Conservation (phyloP, 1,284 basidiomycete species). For the Tetrapyrgos nigripes region DNA sequence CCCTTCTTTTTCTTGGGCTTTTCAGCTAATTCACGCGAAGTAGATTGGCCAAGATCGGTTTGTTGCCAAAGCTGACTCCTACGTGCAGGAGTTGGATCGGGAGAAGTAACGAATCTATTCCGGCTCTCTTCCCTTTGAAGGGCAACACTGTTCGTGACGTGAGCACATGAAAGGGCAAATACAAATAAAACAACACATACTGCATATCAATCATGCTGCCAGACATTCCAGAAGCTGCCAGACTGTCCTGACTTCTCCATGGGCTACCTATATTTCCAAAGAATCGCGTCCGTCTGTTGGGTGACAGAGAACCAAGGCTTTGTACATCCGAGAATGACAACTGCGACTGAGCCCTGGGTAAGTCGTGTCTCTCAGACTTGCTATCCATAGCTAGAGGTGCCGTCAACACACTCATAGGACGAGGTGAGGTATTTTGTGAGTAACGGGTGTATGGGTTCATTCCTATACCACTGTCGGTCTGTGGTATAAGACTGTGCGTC, state of each 20-base stretch:
- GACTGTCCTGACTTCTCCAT: slow-evolving; percentile 79
- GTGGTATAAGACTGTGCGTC: slow-evolving; percentile 57
- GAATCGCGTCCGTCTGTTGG: slow-evolving; percentile 73
- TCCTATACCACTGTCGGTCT: slow-evolving; percentile 64
- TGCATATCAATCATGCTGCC: slow-evolving; percentile 95
- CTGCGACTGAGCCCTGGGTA: slow-evolving; percentile 73
- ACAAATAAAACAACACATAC: slow-evolving; percentile 56
- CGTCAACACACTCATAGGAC: slow-evolving; percentile 72
- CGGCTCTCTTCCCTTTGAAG: slow-evolving; percentile 68
- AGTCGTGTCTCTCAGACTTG: slow-evolving; percentile 60
- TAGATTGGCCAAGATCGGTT: slow-evolving; percentile 41
- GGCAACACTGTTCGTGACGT: slow-evolving; percentile 59
- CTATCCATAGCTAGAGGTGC: too few relatives aligned
- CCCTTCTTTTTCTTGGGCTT: slow-evolving; percentile 79
- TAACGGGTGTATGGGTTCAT: slow-evolving; percentile 63
- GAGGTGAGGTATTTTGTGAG: slow-evolving; percentile 55
- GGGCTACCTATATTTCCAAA: slow-evolving; percentile 83
- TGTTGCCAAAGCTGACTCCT: slow-evolving; percentile 62
- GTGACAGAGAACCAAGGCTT: slow-evolving; percentile 70
- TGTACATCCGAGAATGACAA: slow-evolving; percentile 81
- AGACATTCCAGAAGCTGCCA: slow-evolving; percentile 78
- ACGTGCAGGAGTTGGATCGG: slow-evolving; percentile 52
- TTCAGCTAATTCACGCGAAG: slow-evolving; percentile 32
- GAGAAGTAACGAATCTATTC: slow-evolving; percentile 42
- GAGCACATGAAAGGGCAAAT: slow-evolving; percentile 10